Evolutionary conservation across 2,329 filamentous ascomycete species (phyloP).

Genomic region (Colletotrichum aenigma): DNA sequence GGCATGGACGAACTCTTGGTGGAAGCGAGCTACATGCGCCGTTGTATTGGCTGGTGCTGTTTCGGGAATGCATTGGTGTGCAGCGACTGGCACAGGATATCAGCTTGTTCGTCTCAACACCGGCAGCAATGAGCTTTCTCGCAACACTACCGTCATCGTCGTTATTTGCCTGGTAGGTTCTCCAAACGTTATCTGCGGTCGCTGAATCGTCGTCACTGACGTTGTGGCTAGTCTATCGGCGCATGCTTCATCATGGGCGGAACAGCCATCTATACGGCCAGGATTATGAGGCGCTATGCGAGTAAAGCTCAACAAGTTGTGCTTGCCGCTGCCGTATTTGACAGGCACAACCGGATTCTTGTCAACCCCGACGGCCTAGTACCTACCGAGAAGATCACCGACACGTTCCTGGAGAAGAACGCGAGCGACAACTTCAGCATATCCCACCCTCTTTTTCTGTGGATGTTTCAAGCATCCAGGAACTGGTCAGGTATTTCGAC

Average conservation of each 20-base stretch:
- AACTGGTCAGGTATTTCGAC: conserved; percentile 75
- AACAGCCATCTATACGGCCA: conserved; percentile 58
- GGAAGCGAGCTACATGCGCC: conserved; percentile 72
- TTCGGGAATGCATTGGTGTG: conserved; percentile 89
- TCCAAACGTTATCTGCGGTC: background rate
- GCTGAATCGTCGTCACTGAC: background rate
- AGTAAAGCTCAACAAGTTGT: conserved; percentile 66
- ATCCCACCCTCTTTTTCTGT: conserved; percentile 81
- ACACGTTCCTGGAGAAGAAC: conserved; percentile 70
- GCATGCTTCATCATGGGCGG: conserved; percentile 64
- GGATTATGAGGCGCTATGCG: conserved; percentile 55
- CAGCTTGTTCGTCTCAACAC: conserved; percentile 53
- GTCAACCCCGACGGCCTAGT: conserved; percentile 73
- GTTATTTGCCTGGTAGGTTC: conserved; percentile 70
- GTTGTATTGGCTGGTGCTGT: conserved; percentile 74
- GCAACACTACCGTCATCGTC: conserved; percentile 73
- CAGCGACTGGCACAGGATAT: conserved; percentile 73
- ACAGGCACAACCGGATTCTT: conserved; percentile 67
- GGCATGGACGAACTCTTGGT: conserved; percentile 79
- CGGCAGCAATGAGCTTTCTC: conserved; percentile 48
- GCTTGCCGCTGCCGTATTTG: conserved; percentile 68
- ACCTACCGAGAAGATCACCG: conserved; percentile 78
- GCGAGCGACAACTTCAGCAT: conserved; percentile 77
- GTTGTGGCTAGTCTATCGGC: conserved; percentile 56
- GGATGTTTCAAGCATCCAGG: conserved; percentile 82